Evolutionary conservation across 331 rosid species (phyloP).

Genomic region (Cucumis variabilis): DNA sequence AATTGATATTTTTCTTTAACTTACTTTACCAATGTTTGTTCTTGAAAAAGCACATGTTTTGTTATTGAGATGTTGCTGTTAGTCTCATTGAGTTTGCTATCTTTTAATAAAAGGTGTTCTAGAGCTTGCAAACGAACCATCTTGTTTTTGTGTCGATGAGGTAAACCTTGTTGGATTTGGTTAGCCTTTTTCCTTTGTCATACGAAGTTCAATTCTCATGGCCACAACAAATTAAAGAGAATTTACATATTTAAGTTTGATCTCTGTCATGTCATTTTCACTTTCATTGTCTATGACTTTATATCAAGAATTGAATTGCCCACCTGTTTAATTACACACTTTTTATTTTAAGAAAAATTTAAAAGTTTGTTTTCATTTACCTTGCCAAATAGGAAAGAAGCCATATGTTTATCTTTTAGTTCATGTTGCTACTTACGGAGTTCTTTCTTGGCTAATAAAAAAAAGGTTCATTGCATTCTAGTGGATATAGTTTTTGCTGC

Average conservation of each 20-base stretch:
- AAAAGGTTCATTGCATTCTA: slow-evolving; percentile 93
- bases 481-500: slow-evolving; percentile 90
- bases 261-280: not conserved
- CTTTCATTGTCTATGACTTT: slow-evolving; percentile 5
- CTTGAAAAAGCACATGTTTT: too few species aligned
- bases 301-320: not conserved
- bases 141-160: slow-evolving; percentile 95
- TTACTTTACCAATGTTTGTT: too few species aligned
- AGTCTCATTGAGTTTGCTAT: slow-evolving; percentile 77
- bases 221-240: not conserved
- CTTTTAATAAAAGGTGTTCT: slow-evolving; percentile 91
- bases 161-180: slow-evolving; percentile 44
- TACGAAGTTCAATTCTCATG: not conserved
- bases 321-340: not conserved
- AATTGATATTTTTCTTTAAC: not conserved
- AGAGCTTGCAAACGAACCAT: slow-evolving; percentile 94
- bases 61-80: too few species aligned
- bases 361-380: slow-evolving; percentile 8
- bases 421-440: slow-evolving; percentile 10
- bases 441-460: slow-evolving; percentile 36
- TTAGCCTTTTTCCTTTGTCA: not conserved
- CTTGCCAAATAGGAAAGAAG: slow-evolving; percentile 17
- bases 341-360: not conserved
- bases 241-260: slow-evolving; percentile 3
- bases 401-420: slow-evolving; percentile 1